These are phyloP conservation scores for Berberis vulgaris DNA, from an alignment of 164 flowering plant species.

Conservation along the genomic window DNA sequence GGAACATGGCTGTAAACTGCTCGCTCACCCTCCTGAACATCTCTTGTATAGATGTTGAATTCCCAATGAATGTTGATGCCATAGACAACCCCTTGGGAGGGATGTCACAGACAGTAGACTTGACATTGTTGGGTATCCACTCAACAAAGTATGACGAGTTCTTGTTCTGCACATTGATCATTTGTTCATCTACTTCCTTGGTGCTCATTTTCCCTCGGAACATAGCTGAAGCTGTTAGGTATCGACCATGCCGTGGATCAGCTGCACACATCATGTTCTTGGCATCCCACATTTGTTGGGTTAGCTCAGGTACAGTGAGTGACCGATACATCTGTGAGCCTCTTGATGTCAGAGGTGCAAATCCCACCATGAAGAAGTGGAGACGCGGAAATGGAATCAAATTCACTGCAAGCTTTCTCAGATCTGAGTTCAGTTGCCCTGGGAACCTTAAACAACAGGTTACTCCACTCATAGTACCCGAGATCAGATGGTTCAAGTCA, in stretches of 20 bases:
- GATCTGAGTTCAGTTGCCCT: constrained; percentile 14
- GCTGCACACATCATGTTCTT: constrained; percentile 27
- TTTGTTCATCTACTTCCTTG: constrained; percentile 8
- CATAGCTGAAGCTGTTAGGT: constrained; percentile 11
- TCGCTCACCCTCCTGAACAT: constrained; percentile 15
- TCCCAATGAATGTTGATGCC: constrained; percentile 11
- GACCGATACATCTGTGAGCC: constrained; percentile 12
- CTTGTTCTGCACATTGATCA: constrained; percentile 12
- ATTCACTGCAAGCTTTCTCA: constrained; percentile 17
- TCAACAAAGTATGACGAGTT: constrained; percentile 11
- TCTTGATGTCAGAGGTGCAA: constrained; percentile 10
- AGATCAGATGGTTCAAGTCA: constrained; percentile 16
- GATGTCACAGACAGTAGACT: constrained; percentile 11
- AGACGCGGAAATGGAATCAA: constrained; percentile 16
- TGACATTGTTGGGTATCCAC: constrained; percentile 10
- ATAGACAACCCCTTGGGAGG: constrained; percentile 9
- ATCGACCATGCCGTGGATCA: constrained; percentile 15
- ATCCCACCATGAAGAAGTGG: constrained; percentile 15
- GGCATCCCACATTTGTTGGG: constrained; percentile 26
- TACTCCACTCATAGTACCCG: constrained; percentile 18
- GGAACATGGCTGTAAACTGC: constrained; percentile 11
- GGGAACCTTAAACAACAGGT: constrained; percentile 17
- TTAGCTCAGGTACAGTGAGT: constrained; percentile 17
- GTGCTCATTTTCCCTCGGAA: constrained; percentile 11
- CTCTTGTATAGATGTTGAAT: constrained; percentile 10